Base-by-base conservation (phyloP, 305 asterid species). In the Fraxinus greggii region DNA sequence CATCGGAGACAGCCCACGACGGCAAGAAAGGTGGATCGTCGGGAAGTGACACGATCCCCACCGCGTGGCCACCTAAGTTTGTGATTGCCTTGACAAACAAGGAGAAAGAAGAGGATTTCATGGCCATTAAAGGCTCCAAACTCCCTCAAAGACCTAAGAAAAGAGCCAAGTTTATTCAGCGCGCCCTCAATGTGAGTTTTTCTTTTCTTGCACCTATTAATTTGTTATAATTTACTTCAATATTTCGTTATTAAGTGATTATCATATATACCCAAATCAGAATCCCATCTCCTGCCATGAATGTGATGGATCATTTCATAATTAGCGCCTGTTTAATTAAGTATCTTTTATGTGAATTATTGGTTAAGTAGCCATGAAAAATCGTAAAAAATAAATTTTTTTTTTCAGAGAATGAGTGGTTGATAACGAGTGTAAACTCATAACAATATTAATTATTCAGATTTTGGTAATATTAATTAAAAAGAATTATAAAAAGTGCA, bases 91-190 rank as follows among this genome's bases (percentile, higher is more conserved):
- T 95, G 84, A 95, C 98, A 1, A 95, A 92, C 79, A 94, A 95
- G 90, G 99, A 95, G 91, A 95, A 95, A 84, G 98, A 95, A 85
- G 99, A 95, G 82, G 98, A 95, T 83, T 95, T 95, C 80, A 63
- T 93, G 97, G 94, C 95, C 35, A 90, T 95, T 70, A 95, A 92
- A 88, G 99, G 99, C 40, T 95, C 98, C 80, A 95, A 92, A 80
- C 96, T 93, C 1, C 99, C 99, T 79, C 99, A 95, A 75, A 90
- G 99, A 79, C 99, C 99, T 79, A 95, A 95, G 89, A 95, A 95
- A 78, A 86, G 99, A 80, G 97, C 98, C 24, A 95, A 95, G 81
- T 83, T 89, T 67, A 89, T 95, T 83, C 99, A 95, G 85, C 95
- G 97, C 13, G 91, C 96, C 59, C 93, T 95, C 90, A 95, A 92